Evolutionary conservation across 2,329 filamentous ascomycete species (phyloP), one percentile per base, ranked within the genome.

Genomic region (Xylaria sp.): DNA sequence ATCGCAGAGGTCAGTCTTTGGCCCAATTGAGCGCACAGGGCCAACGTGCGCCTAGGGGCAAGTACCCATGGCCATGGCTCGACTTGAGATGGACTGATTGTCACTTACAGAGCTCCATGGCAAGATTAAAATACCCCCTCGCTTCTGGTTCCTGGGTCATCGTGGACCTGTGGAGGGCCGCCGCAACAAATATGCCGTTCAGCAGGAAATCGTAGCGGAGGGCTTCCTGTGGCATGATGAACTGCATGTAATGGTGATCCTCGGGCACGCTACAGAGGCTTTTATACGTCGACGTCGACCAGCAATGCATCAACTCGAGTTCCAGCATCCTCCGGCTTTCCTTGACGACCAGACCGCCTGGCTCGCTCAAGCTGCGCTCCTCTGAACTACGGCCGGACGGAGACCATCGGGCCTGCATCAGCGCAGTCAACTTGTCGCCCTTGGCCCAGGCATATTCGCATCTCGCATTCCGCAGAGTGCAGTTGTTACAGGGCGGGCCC

Each of bases 281-380:
- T 20, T 77, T 77, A 69, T 79, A 85, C 0, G 83, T 85, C 20
- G 77, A 78, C 0, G 81, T 84, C 1, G 82, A 80, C 78, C 82
- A 86, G 31, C 81, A 81, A 68, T 86, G 83, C 81, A 86, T 84
- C 50, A 86, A 72, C 65, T 85, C 83, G 9, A 86, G 77, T 63
- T 85, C 83, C 27, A 81, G 72, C 17, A 77, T 69, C 31, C 77
- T 72, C 0, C 71, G 73, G 9, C 67, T 66, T 54, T 70, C 70
- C 36, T 56, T 63, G 54, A 65, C n/a, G 10, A 61, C 67, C 22
- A 67, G 56, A 13, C 54, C 33, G 22, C 53, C 56, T 1, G 66
- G 58, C 15, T 69, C 63, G 33, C 29, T 44, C 55, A 68, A 5
- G 36, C 59, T 47, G 36, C 38, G 36, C 7, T 61, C 61, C 27